A percentile compares a stretch with the other conserved stretches of the same genome.
Conservation (phyloP, 305 asterid genomes). For the Plantago lanceolata region DNA sequence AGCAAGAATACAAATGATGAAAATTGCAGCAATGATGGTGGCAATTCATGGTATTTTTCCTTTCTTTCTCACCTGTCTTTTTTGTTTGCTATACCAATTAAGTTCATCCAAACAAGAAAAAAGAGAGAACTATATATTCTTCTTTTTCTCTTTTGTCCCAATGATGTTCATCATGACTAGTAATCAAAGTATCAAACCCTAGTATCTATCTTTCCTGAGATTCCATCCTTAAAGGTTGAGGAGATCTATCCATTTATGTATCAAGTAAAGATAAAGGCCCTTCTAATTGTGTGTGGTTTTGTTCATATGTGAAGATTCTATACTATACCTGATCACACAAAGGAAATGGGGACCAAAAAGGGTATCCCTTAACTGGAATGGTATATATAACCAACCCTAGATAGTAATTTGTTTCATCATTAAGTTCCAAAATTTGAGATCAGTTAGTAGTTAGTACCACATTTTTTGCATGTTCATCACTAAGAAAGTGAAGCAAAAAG, state of each 20-base stretch:
- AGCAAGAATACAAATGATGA: constrained; percentile 49
- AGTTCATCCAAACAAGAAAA: neutral
- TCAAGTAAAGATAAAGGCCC: neutral
- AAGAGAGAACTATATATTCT: neutral
- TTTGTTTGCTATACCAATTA: neutral
- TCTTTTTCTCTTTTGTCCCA: neutral
- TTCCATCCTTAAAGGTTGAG: constrained; percentile 8
- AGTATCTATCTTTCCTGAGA: constrained; percentile 19
- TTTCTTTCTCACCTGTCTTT: neutral
- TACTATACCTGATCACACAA: constrained; percentile 24
- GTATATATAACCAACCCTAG: constrained; percentile 22
- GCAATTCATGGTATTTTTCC: constrained; percentile 60
- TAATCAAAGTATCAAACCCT: constrained; percentile 31
- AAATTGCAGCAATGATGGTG: constrained; percentile 56
- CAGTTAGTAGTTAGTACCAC: neutral
- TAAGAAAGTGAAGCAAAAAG: too few species aligned
- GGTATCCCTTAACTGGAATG: too few species aligned
- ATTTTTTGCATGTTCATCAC: too few species aligned
- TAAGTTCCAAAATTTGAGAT: neutral
- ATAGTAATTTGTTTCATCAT: neutral
- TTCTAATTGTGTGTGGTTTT: neutral
- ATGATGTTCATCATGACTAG: neutral
- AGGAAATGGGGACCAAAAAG: constrained; percentile 16
- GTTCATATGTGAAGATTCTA: constrained; percentile 13
- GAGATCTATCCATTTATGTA: constrained; percentile 1